phyloP scores from a whole-genome alignment of 139 green algal genomes.

The Volvox reticuliferus region DNA sequence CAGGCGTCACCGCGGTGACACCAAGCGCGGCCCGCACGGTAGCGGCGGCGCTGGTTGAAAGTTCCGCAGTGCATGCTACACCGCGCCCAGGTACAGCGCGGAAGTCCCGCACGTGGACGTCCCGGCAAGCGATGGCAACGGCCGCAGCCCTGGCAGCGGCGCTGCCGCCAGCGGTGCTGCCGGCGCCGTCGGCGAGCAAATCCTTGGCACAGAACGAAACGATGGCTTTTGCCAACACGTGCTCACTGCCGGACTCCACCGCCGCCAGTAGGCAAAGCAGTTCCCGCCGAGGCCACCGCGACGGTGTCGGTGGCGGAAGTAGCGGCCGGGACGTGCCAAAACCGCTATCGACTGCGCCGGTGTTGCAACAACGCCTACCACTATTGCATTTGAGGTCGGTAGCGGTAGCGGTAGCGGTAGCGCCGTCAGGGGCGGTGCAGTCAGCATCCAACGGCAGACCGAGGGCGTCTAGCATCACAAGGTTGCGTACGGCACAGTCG shows the following conservation, averaged over 20 bases:
- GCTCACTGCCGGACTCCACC: conserved; percentile 85
- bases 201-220: conserved; percentile 61
- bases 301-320: neutral
- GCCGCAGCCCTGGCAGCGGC: conserved; percentile 35
- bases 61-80: conserved; percentile 8
- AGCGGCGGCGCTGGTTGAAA: neutral
- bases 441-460: neutral
- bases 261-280: conserved; percentile 79
- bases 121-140: neutral
- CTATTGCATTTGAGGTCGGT: neutral
- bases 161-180: neutral
- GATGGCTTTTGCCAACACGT: conserved; percentile 87
- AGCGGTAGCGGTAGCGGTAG: neutral
- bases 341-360: neutral
- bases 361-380: neutral
- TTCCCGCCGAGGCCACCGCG: conserved; percentile 44
- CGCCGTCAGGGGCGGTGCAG: neutral
- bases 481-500: conserved; percentile 71
- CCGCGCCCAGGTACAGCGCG: conserved; percentile 44
- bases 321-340: neutral
- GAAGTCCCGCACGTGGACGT: conserved; percentile 29
- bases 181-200: neutral
- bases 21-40: neutral
- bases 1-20: neutral
- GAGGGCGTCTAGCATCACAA: conserved; percentile 46